Base-by-base conservation (phyloP, 1,139 yeast species). In the Maudiozyma humilis region DNA sequence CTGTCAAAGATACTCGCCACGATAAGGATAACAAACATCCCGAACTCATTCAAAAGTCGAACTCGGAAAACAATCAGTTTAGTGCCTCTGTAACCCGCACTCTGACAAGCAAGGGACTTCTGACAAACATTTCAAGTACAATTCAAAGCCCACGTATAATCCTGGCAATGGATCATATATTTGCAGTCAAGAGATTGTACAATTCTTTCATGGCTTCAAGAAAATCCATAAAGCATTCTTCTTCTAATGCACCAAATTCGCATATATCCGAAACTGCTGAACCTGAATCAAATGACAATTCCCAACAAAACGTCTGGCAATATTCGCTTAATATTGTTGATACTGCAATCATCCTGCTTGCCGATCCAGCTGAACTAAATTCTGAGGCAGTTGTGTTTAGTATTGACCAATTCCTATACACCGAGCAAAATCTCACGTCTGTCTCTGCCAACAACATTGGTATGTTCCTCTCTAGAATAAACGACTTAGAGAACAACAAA, bases 321-420 rank as follows among this genome's bases (percentile, higher is more conserved):
- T 79, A 77, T 57, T 76, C 88, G 1, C 61, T 89, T 17, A 86
- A 84, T 56, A 66, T 91, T 40, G 77, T 79, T n/a, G 81, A 86
- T 46, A 82, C 93, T 0, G 84, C 95, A 0, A 70, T 91, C 15
- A 78, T 86, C 32, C 64, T 93, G 32, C 67, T 93, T 41, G 95
- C 96, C 0, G 87, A 89, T 59, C 86, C 96, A 1, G 72, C 82
- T 1, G 68, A 72, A 12, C 59, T 64, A 2, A 75, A 80, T 50
- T 78, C 95, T 0, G 95, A 89, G 55, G 98, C 98, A 0, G 74
- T 91, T 47, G 96, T 91, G 1, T 83, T 91, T 64, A 85, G 86
- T 54, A 79, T 88, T 15, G 94, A 83, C 46, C 96, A 89, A 56
- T 65, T 89, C 7, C 67, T 84, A 39, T 57, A 87, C 3, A 75